phyloP scores from a whole-genome alignment of 768 basidiomycete species.

The Boletus vinaceobasis region DNA sequence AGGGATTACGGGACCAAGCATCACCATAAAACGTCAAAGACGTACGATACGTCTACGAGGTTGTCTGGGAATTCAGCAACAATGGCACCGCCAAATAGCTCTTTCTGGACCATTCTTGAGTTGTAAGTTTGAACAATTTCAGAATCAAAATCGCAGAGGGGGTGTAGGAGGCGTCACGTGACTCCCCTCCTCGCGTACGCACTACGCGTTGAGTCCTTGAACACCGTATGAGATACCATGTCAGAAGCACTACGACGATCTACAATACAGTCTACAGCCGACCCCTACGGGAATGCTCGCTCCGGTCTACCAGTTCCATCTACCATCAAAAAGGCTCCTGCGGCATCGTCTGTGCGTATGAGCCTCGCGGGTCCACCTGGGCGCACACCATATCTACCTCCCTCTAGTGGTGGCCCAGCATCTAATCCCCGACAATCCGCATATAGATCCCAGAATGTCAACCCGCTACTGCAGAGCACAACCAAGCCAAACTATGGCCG shows the following conservation, averaged over 20 bases:
- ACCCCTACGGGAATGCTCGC: slow-evolving; percentile 47
- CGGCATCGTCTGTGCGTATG: slow-evolving; percentile 49
- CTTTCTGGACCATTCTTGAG: slow-evolving; percentile 10
- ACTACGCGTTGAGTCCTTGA: background rate
- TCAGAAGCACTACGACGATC: slow-evolving; percentile 56
- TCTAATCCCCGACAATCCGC: slow-evolving; percentile 67
- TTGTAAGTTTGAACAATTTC: background rate
- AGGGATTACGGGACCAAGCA: background rate
- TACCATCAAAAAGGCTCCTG: slow-evolving; percentile 64
- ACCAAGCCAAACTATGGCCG: slow-evolving; percentile 64
- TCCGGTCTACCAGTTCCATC: slow-evolving; percentile 75
- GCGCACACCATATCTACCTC: slow-evolving; percentile 49
- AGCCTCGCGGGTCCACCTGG: slow-evolving; percentile 76
- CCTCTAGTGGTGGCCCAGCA: slow-evolving; percentile 29
- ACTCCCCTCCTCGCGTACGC: background rate
- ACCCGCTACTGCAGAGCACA: slow-evolving; percentile 67
- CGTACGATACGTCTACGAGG: slow-evolving; percentile 87
- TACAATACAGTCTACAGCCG: slow-evolving; percentile 52
- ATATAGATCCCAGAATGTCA: slow-evolving; percentile 64
- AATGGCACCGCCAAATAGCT: slow-evolving; percentile 88
- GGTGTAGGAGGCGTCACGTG: slow-evolving; percentile 18
- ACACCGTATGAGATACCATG: slow-evolving; percentile 17
- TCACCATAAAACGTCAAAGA: slow-evolving; percentile 14
- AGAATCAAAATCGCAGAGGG: too few relatives aligned
- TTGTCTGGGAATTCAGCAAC: slow-evolving; percentile 48